Conservation (phyloP, 2,329 filamentous ascomycete genomes). For the Aspergillus hiratsukae region DNA sequence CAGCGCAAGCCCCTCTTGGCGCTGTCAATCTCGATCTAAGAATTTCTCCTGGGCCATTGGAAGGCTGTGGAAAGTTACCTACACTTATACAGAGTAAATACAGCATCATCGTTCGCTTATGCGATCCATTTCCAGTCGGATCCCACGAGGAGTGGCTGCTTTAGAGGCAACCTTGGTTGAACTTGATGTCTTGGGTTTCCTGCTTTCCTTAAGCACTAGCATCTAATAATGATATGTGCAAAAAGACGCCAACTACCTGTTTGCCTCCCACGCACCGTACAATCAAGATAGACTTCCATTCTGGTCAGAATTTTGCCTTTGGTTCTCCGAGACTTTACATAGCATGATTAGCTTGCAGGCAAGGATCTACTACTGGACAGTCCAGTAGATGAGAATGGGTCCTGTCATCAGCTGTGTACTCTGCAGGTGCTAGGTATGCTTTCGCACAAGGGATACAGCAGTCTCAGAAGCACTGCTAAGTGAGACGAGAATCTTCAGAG, state of each 20-base stretch:
- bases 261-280: no score
- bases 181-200: neutral
- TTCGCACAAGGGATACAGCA: neutral
- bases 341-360: neutral
- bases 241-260: neutral
- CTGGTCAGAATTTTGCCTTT: no score
- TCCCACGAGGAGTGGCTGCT: conserved; percentile 16
- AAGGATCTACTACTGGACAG: neutral
- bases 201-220: neutral
- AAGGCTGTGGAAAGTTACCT: neutral
- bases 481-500: neutral
- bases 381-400: neutral
- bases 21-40: neutral
- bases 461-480: neutral
- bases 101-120: conserved; percentile 6
- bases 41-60: neutral
- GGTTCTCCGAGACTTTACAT: no score
- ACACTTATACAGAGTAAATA: neutral
- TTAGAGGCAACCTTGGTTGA: conserved; percentile 12
- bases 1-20: neutral
- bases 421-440: neutral
- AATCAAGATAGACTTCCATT: no score
- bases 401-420: neutral
- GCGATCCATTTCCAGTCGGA: conserved; percentile 14
- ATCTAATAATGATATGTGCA: no score